Percentiles rank a stretch among this genome's conserved stretches.
phyloP scores from a whole-genome alignment of 768 basidiomycete species.

The Tubosaeta sp. region DNA sequence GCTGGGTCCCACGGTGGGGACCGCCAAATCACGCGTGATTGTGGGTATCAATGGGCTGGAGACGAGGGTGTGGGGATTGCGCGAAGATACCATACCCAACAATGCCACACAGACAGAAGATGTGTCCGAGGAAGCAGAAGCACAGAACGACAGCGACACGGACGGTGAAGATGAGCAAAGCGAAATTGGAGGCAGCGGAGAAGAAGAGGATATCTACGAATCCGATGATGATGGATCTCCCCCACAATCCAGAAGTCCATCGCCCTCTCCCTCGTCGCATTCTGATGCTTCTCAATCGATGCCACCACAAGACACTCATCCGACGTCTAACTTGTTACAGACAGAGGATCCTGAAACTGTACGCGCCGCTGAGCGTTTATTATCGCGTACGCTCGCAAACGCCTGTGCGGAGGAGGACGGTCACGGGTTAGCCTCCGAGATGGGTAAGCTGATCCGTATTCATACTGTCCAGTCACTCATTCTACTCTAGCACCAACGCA shows the following conservation, averaged over 20 bases:
- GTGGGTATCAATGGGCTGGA: constrained; percentile 64
- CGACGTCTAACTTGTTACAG: background rate
- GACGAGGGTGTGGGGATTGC: constrained; percentile 33
- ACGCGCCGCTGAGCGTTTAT: constrained; percentile 36
- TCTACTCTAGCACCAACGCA: constrained; percentile 40
- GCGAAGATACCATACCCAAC: constrained; percentile 1
- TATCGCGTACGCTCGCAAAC: constrained; percentile 42
- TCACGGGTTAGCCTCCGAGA: constrained; percentile 37
- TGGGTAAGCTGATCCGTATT: constrained; percentile 27
- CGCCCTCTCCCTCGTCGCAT: constrained; percentile 19
- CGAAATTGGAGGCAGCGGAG: constrained; percentile 7
- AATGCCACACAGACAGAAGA: constrained; percentile 29
- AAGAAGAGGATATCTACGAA: constrained; percentile 2
- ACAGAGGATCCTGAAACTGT: constrained; percentile 34
- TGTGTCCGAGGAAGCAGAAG: background rate
- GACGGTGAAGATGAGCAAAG: constrained; percentile 9
- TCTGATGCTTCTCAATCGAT: constrained; percentile 23
- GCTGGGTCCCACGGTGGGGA: constrained; percentile 60
- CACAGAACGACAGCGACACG: constrained; percentile 1
- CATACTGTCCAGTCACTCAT: background rate
- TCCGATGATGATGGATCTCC: constrained; percentile 10
- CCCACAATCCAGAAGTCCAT: constrained; percentile 26
- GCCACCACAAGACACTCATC: constrained; percentile 6
- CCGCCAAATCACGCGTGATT: constrained; percentile 58
- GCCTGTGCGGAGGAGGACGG: constrained; percentile 41